phyloP scores from a whole-genome alignment of 2,329 filamentous ascomycete genomes.

The Thelonectria olida region DNA sequence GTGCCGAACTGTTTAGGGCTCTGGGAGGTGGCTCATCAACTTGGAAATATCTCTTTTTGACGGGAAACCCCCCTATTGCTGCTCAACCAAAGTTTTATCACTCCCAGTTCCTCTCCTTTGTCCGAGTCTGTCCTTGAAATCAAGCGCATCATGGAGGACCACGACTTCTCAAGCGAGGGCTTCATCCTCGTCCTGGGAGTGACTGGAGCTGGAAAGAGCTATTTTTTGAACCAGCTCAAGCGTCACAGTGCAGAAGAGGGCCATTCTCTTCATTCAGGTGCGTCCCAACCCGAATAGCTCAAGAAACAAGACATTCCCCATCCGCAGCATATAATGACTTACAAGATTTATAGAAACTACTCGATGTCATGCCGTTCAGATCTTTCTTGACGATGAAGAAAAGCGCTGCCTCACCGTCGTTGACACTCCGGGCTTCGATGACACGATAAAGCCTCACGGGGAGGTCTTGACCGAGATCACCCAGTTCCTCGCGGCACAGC shows the following conservation, averaged over 20 bases:
- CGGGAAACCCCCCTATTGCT: no score
- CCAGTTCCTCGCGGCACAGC: neutral
- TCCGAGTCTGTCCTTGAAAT: no score
- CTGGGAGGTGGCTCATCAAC: no score
- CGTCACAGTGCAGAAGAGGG: constrained; percentile 6
- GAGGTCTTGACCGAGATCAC: constrained; percentile 16
- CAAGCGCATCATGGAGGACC: constrained; percentile 9
- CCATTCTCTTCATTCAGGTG: constrained; percentile 15
- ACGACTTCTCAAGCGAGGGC: constrained; percentile 12
- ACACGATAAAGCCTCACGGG: constrained; percentile 11
- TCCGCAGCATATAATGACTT: no score
- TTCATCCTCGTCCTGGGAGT: constrained; percentile 15
- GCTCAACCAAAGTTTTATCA: no score
- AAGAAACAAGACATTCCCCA: no score
- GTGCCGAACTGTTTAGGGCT: no score
- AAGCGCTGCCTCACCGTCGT: constrained; percentile 13
- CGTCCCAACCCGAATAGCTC: no score
- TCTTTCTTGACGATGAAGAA: constrained; percentile 5
- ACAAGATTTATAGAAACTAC: neutral
- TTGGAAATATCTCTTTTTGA: no score
- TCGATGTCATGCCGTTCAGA: neutral
- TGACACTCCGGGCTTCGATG: constrained; percentile 26
- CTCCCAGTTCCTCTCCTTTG: no score
- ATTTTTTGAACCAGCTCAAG: constrained; percentile 22
- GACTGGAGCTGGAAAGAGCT: constrained; percentile 21